Base-by-base conservation (phyloP, 441 rosid genomes). In the Populus hybrid region DNA sequence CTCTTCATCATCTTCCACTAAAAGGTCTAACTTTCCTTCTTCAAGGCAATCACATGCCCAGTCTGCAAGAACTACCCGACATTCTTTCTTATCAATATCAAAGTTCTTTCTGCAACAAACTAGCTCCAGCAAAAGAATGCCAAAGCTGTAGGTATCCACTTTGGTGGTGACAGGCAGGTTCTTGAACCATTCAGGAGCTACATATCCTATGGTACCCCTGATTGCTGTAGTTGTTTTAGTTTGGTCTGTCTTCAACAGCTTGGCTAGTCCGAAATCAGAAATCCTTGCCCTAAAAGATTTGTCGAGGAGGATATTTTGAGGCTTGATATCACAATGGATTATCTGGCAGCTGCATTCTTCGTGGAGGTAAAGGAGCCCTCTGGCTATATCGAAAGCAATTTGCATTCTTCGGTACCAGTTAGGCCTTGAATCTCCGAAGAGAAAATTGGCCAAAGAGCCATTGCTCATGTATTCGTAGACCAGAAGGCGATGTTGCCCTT, bases 111-210 rank as follows among this genome's bases (percentile, higher is more conserved):
- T 75, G 23, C 89, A 84, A 40, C 82, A 87, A 1, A 86, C 67
- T 40, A 85, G 81, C 79, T 89, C 92, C 3, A 89, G 76, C 36
- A 87, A 68, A 69, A 87, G 35, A 26, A 86, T 81, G 20, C 94
- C 88, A 28, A 86, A 89, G 84, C 90, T 86, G 83, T 85, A 87
- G 2, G 85, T 84, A 59, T 92, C 93, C 0, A 89, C 92, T 67
- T 89, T 85, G 30, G 75, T 83, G 8, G 91, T 85, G 21, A 90
- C 72, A 4, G 89, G 86, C 78, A 80, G 69, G 84, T 77, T 83
- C 74, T 63, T 78, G 69, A 85, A 85, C 92, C 90, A 89, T 79
- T 84, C 90, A 1, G 87, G 84, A 8, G 84, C 83, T 4, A 84
- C 80, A 38, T 88, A 86, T 6, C 89, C 89, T 71, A 74, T 86